Conservation (phyloP, 805 yeast species). For the Starmerella apis region DNA sequence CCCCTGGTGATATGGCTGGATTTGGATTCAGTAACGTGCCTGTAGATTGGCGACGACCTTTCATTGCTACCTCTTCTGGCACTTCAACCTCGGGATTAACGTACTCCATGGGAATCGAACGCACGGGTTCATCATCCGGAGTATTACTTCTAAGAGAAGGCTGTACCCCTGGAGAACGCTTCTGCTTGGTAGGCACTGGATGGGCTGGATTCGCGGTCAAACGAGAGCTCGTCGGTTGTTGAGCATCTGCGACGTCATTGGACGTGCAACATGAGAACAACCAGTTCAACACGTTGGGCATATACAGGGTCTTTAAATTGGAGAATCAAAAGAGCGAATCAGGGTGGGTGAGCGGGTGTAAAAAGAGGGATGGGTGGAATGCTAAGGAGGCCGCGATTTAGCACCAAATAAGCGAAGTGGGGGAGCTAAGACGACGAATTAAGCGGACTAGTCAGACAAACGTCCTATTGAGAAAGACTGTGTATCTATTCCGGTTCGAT, state of each 20-base stretch:
- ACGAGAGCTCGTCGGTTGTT: not conserved
- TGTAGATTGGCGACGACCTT: constrained; percentile 16
- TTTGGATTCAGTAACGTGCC: not conserved
- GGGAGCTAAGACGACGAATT: not conserved
- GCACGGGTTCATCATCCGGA: not conserved
- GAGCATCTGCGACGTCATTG: not conserved
- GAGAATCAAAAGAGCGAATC: constrained; percentile 5
- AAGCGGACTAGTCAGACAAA: not conserved
- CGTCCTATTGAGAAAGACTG: not conserved
- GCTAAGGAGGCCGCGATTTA: not conserved
- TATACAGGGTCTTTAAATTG: not conserved
- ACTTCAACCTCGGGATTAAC: constrained; percentile 8
- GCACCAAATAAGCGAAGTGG: not conserved
- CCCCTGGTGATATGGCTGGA: constrained; percentile 33
- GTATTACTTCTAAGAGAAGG: not conserved
- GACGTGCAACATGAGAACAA: constrained; percentile 4
- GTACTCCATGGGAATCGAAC: constrained; percentile 16
- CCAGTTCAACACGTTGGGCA: not conserved
- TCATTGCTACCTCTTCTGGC: constrained; percentile 15
- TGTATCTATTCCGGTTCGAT: not conserved
- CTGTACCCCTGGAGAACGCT: not conserved
- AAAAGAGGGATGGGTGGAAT: not conserved
- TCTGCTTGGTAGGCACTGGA: not conserved
- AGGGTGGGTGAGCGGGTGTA: constrained; percentile 9
- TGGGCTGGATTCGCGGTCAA: not conserved